Base-by-base conservation (phyloP, 768 basidiomycete species). In the Boletus rubroflammeus region DNA sequence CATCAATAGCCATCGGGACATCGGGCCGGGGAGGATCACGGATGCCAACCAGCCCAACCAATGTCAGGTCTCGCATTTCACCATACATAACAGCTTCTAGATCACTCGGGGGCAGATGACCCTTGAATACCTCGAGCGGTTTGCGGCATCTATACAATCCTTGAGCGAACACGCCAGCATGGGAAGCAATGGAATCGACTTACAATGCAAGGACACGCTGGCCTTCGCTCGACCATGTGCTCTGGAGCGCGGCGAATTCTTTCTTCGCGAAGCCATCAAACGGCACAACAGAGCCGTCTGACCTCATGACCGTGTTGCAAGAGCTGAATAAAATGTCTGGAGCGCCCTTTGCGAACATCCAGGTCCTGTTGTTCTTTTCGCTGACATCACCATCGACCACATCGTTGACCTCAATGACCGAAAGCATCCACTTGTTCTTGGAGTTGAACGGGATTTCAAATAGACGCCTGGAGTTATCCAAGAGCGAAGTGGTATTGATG, bases 341-440 rank as follows among this genome's bases (percentile, higher is more conserved):
- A 1, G 81, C 83, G n/a, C 82, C 82, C 64, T 84, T 83, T 63
- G 76, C 74, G 46, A 78, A 68, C 53, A 84, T 66, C 65, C 76
- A 67, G 0, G 55, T 61, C 32, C 6, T 59, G 7, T 49, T 28
- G 6, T 39, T 36, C 45, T 57, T 51, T 51, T 60, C 46, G 40
- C 35, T 41, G 17, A 55, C 47, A 2, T 58, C 43, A 23, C 56
- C 47, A 14, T 58, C 38, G n/a, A 44, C 44, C 48, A 55, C 9
- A 58, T 59, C 42, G 59, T 62, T 54, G 34, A 70, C 35, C 11
- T 66, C 46, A 1, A 74, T 59, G 49, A 80, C 69, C 47, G 75
- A 79, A 45, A 83, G 71, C 78, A 83, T 83, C 75, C 76, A 83
- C 63, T 84, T 85, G 59, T 81, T 80, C 60, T 75, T 76, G 11